Evolutionary conservation across 2,329 filamentous ascomycete genomes (phyloP).

Genomic region (Penicillium hordei): DNA sequence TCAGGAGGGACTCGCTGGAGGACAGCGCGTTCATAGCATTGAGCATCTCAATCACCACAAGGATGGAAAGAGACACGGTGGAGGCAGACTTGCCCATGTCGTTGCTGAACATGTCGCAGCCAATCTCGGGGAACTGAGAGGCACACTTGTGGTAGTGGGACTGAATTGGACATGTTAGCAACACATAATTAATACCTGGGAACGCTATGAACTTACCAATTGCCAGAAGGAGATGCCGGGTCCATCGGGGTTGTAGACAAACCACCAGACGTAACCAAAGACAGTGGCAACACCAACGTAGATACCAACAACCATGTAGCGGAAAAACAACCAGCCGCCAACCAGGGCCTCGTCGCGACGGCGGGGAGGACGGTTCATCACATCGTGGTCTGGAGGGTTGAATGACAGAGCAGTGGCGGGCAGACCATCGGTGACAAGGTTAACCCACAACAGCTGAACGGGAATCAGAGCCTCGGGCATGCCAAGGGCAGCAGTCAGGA

Average conservation of each 20-base stretch:
- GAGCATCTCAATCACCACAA: conserved; percentile 99
- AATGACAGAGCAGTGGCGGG: conserved; percentile 95
- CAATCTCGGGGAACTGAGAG: conserved; percentile 79
- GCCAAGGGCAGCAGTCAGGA: conserved; percentile 90
- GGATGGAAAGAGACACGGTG: conserved; percentile 83
- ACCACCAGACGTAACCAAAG: conserved; percentile 99
- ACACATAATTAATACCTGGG: conserved; percentile 7
- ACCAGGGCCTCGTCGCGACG: conserved; percentile 93
- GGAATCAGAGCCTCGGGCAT: conserved; percentile 98
- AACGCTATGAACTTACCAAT: conserved; percentile 53
- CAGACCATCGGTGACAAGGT: conserved; percentile 94
- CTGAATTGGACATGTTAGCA: conserved; percentile 31
- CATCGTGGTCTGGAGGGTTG: conserved; percentile 97
- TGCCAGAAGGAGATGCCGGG: conserved; percentile 91
- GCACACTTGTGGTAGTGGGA: conserved; percentile 93
- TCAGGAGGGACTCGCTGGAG: conserved; percentile 89
- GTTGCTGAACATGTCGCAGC: conserved; percentile 87
- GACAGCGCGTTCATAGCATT: conserved; percentile 98
- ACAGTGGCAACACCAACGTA: conserved; percentile 96
- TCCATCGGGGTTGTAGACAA: conserved; percentile 89
- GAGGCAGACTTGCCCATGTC: conserved; percentile 85
- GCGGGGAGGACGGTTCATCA: conserved; percentile 89
- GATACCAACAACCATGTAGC: conserved; percentile 92
- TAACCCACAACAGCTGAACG: conserved; percentile 97
- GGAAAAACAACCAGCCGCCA: conserved; percentile 93